These are phyloP conservation scores for Cornus kousa DNA, from an alignment of 148 eudicot genomes.

Conservation along the genomic window DNA sequence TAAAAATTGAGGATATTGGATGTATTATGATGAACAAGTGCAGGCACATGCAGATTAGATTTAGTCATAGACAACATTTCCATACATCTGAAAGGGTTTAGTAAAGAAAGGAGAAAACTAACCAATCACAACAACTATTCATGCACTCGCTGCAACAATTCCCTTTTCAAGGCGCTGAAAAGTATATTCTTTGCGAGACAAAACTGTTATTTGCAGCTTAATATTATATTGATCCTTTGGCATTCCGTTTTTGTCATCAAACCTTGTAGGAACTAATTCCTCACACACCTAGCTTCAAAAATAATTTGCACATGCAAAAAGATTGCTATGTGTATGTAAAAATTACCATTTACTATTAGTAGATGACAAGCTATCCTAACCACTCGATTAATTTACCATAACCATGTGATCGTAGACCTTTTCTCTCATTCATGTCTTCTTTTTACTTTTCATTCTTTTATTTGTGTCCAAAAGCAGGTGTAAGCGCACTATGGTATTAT, in stretches of 20 bases:
- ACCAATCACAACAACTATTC: too few relatives aligned
- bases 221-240: not conserved
- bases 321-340: not conserved
- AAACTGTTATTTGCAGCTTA: not conserved
- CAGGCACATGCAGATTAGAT: too few relatives aligned
- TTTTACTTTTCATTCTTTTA: not conserved
- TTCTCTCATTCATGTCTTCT: not conserved
- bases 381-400: not conserved
- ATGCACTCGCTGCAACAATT: too few relatives aligned
- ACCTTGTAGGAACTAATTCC: not conserved
- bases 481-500: conserved; percentile 7
- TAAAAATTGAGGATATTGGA: too few relatives aligned
- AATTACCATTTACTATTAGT: too few relatives aligned
- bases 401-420: conserved; percentile 2
- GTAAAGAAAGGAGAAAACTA: not conserved
- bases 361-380: not conserved
- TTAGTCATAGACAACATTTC: too few relatives aligned
- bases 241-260: not conserved
- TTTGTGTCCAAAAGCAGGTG: conserved; percentile 11
- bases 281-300: not conserved
- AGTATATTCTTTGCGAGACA: too few relatives aligned
- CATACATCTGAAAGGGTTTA: not conserved
- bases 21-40: not conserved
- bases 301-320: not conserved
- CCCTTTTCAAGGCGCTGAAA: too few relatives aligned